Conservation (phyloP, 1,139 yeast genomes). For the Suhomyces atakaporum region DNA sequence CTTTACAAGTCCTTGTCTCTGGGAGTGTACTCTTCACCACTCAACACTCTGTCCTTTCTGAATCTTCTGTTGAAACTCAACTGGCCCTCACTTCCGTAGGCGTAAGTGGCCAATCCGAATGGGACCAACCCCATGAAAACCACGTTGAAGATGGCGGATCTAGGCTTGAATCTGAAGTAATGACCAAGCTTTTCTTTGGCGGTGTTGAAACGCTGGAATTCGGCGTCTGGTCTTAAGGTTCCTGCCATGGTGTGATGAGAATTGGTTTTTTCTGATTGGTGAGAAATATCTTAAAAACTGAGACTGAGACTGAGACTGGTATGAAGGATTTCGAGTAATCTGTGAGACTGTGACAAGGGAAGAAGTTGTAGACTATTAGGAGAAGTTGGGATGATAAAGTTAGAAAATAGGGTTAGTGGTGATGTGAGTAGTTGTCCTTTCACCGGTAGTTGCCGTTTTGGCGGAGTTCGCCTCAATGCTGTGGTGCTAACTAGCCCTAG, state of each 20-base stretch:
- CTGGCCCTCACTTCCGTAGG: constrained; percentile 44
- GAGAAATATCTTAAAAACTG: no score
- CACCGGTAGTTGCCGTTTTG: no score
- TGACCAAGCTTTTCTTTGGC: constrained; percentile 47
- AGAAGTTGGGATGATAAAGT: no score
- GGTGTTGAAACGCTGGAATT: constrained; percentile 43
- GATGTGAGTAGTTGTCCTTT: no score
- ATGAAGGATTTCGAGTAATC: no score
- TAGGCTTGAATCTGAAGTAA: constrained; percentile 48
- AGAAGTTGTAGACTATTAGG: no score
- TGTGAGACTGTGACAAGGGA: no score
- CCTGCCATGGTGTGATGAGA: constrained; percentile 37
- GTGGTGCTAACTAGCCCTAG: no score
- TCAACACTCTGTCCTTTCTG: constrained; percentile 40
- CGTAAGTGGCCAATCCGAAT: constrained; percentile 36
- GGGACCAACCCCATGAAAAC: constrained; percentile 45
- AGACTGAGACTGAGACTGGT: no score
- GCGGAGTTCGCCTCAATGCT: no score
- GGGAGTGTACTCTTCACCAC: constrained; percentile 44
- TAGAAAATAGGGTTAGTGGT: no score
- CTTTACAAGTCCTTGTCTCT: constrained; percentile 47
- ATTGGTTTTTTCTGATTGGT: constrained; percentile 11
- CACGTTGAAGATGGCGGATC: constrained; percentile 38
- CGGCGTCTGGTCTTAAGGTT: constrained; percentile 49
- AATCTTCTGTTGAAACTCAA: constrained; percentile 34